phyloP scores from a whole-genome alignment of 2,329 filamentous ascomycete species.

The Fusarium poae region DNA sequence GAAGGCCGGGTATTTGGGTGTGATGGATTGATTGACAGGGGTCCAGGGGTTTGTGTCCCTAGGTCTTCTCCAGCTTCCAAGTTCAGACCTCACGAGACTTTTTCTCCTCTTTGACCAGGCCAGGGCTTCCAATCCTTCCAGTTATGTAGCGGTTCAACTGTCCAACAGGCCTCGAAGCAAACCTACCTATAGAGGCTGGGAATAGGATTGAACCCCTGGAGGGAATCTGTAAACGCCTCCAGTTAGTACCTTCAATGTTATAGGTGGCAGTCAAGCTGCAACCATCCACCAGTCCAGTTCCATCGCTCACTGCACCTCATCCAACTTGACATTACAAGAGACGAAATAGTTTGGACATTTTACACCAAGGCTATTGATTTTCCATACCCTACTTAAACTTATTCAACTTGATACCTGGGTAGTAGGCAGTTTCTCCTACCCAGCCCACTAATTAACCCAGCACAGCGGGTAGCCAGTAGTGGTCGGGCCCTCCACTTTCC shows the following conservation, averaged over 20 bases:
- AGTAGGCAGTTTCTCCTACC: not conserved
- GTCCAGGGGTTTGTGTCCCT: conserved; percentile 20
- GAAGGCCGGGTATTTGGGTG: conserved; percentile 24
- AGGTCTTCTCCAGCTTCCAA: conserved; percentile 29
- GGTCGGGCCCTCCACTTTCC: conserved; percentile 41
- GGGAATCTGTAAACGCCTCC: not conserved
- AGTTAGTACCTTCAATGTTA: no score
- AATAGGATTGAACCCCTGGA: conserved; percentile 5
- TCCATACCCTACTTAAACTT: not conserved
- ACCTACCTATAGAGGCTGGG: not conserved
- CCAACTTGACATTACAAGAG: not conserved
- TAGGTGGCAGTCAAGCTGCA: conserved; percentile 8
- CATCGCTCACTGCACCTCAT: conserved; percentile 1
- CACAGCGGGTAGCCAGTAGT: not conserved
- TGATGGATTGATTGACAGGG: conserved; percentile 30
- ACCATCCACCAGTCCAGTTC: conserved; percentile 19
- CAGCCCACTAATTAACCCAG: conserved; percentile 15
- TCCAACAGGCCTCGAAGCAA: not conserved
- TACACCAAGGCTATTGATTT: not conserved
- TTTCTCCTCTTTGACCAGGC: conserved; percentile 11
- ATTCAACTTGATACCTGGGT: not conserved
- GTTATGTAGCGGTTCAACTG: conserved; percentile 13
- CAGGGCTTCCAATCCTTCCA: conserved; percentile 25
- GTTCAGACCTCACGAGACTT: conserved; percentile 31
- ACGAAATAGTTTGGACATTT: not conserved